Base-by-base conservation (phyloP, 371 early-diverging fungal species). In the Capillidium heterosporum region DNA sequence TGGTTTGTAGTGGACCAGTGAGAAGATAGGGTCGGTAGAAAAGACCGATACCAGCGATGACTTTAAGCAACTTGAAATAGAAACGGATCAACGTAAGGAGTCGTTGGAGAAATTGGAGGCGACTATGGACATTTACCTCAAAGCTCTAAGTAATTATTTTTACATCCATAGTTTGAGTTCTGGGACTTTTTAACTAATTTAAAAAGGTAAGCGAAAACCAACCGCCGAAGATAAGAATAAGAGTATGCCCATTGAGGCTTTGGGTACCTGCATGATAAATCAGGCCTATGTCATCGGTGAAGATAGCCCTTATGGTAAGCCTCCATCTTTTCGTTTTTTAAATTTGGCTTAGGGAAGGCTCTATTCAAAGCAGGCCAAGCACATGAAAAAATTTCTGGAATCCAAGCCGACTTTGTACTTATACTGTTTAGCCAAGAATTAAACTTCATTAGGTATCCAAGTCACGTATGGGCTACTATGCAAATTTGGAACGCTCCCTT, bases 141-240 rank as follows among this genome's bases (percentile, higher is more conserved):
- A 60, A 42, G 40, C 54, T n/a, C 48, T 63, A 43, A 42, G 63
- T 63, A 53, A 52, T 13, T 68, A 65, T 39, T 69, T 66, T 26
- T 67, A 70, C 10, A 47, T 61, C 2, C 61, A 62, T 46, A 58
- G 63, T 15, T 60, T 61, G 29, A 65, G 65, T 7, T 70, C 65
- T 57, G 71, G 71, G 42, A 13, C 40, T 40, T 40, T n/a, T n/a
- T n/a, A n/a, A n/a, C n/a, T n/a, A n/a, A n/a, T n/a, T 55, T 29
- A 11, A 58, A 69, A 74, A 58, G 69, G 69, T 41, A 81, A 79
- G 54, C 73, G 70, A 48, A 72, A 72, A 43, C 65, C 70, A 0
- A 75, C 75, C 13, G 70, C 76, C 5, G 81, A 78, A 54, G 82
- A 80, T 44, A 84, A 78, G 56, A 56, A 62, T 27, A 81, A 80